Evolutionary conservation across 345 rosid species (phyloP).

Genomic region (Geranium brycei): DNA sequence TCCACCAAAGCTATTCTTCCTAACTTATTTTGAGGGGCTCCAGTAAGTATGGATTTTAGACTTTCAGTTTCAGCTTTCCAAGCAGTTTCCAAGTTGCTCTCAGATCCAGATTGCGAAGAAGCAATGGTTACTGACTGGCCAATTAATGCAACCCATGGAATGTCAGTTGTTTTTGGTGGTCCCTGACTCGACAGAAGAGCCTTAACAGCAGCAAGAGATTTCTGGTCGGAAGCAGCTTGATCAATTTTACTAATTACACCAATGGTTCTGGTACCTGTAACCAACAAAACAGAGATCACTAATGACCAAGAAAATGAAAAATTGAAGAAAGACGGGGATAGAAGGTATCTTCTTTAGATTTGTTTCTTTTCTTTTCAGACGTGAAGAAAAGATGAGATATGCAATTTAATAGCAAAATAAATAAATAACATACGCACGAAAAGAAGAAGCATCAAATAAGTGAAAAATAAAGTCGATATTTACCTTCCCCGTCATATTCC

Average conservation of each 20-base stretch:
- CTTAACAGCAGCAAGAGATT: constrained; percentile 64
- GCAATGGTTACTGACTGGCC: constrained; percentile 76
- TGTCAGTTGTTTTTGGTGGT: constrained; percentile 60
- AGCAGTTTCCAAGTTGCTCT: constrained; percentile 64
- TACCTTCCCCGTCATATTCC: constrained; percentile 80
- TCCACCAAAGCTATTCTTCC: constrained; percentile 80
- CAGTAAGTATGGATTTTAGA: constrained; percentile 57
- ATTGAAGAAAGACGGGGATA: not conserved
- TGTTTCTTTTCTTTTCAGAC: not conserved
- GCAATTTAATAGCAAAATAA: not conserved
- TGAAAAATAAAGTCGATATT: not conserved
- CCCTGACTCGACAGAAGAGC: constrained; percentile 62
- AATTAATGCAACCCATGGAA: constrained; percentile 67
- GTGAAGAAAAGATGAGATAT: not conserved
- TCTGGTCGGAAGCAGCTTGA: constrained; percentile 57
- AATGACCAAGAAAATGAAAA: not conserved
- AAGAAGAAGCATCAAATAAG: not conserved
- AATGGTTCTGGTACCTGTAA: constrained; percentile 77
- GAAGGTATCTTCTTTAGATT: too few relatives aligned
- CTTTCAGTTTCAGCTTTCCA: constrained; percentile 76
- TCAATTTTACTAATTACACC: constrained; percentile 95
- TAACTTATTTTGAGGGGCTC: constrained; percentile 57
- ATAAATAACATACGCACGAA: not conserved
- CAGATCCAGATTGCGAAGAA: constrained; percentile 61
- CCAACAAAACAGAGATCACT: not conserved